A percentile compares a stretch with the other conserved stretches of the same genome.
Conservation (phyloP, 352 stramenopile genomes). For the Plasmopara halstedii region DNA sequence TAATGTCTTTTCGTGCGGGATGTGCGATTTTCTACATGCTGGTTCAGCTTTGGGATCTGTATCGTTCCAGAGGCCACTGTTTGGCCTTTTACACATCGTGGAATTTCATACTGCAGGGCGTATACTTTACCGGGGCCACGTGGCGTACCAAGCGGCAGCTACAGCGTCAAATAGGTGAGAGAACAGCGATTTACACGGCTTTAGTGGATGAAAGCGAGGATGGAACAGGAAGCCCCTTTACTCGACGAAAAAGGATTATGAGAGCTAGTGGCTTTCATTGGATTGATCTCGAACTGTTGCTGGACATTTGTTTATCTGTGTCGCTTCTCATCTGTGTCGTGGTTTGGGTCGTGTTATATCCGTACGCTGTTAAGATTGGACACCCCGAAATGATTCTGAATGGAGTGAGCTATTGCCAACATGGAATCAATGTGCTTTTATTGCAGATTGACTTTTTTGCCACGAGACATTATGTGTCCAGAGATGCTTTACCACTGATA, state of each 20-base stretch:
- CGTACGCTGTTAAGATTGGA: conserved; percentile 42
- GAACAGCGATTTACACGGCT: conserved; percentile 23
- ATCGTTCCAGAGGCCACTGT: conserved; percentile 38
- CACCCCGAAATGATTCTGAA: conserved; percentile 56
- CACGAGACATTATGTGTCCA: conserved; percentile 43
- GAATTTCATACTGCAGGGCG: conserved; percentile 73
- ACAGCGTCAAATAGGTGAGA: conserved; percentile 15
- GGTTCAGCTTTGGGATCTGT: conserved; percentile 54
- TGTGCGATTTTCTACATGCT: conserved; percentile 43
- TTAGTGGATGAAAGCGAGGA: conserved; percentile 34
- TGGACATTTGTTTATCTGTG: conserved; percentile 59
- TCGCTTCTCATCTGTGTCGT: conserved; percentile 64
- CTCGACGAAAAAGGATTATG: conserved; percentile 5
- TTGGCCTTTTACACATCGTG: conserved; percentile 80
- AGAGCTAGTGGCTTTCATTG: conserved; percentile 25
- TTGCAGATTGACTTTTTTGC: conserved; percentile 60
- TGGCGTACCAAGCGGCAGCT: conserved; percentile 21
- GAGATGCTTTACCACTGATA: conserved; percentile 47
- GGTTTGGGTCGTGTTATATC: conserved; percentile 71
- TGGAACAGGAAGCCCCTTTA: conserved; percentile 13
- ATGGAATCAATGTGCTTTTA: conserved; percentile 61
- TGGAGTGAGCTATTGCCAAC: conserved; percentile 72
- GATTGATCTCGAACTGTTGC: conserved; percentile 49
- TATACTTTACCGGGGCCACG: conserved; percentile 43
- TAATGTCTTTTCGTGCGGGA: conserved; percentile 32